A percentile compares a stretch with the other conserved stretches of the same genome.
Evolutionary conservation across 2,329 filamentous ascomycete genomes (phyloP).

Genomic region (Ophiobolus disseminans): DNA sequence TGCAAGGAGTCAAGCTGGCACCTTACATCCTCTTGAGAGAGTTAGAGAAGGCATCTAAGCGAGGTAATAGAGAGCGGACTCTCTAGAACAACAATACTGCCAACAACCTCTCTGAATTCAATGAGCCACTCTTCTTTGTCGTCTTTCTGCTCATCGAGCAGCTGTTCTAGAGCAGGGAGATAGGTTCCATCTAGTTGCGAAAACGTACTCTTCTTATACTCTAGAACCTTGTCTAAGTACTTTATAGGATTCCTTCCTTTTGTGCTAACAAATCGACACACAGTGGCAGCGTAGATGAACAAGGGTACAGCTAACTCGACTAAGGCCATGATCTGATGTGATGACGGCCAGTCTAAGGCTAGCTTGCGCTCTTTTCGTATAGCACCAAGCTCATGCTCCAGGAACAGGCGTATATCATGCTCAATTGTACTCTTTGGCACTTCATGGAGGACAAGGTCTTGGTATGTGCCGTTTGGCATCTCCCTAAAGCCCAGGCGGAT

Average conservation of each 20-base stretch:
- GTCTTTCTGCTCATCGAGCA: slow-evolving; percentile 42
- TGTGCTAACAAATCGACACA: slow-evolving; percentile 29
- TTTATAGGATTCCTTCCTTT: slow-evolving; percentile 17
- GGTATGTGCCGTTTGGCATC: too few species aligned
- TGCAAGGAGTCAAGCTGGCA: too few species aligned
- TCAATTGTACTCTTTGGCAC: slow-evolving; percentile 25
- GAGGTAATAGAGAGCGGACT: too few species aligned
- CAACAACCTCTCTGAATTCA: slow-evolving; percentile 14
- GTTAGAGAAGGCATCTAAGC: too few species aligned
- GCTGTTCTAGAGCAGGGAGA: slow-evolving; percentile 26
- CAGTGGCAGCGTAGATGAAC: slow-evolving; percentile 46
- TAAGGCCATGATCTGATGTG: slow-evolving; percentile 28
- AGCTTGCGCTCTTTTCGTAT: slow-evolving; percentile 24
- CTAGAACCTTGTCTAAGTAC: slow-evolving; percentile 20
- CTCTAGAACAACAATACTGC: too few species aligned
- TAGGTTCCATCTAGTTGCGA: slow-evolving; percentile 28
- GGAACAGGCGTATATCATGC: slow-evolving; percentile 28
- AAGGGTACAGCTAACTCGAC: slow-evolving; percentile 36
- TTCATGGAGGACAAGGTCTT: slow-evolving; percentile 29
- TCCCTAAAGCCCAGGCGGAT: slow-evolving; percentile 28
- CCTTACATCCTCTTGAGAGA: too few species aligned
- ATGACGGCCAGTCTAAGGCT: slow-evolving; percentile 30
- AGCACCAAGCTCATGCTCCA: slow-evolving; percentile 23
- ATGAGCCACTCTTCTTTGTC: slow-evolving; percentile 18
- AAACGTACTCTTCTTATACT: slow-evolving; percentile 20